Conservation (phyloP, 1,284 basidiomycete species). For the Albatrellus sp. region DNA sequence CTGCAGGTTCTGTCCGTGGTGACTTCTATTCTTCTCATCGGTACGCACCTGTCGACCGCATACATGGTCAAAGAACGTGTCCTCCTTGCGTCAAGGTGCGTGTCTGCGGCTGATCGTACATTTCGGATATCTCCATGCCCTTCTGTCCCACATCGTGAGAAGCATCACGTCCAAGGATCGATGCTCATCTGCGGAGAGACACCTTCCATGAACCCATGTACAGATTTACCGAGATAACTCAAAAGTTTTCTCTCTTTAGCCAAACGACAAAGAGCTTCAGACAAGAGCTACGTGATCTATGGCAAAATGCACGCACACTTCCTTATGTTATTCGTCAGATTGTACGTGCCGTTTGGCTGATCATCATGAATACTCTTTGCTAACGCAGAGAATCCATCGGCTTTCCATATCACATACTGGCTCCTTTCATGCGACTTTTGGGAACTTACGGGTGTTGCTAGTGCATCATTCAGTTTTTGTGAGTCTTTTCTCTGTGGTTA, state of each 20-base stretch:
- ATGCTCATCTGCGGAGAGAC: not conserved
- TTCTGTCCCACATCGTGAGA: not conserved
- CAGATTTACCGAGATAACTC: constrained; percentile 1
- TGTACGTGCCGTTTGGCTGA: constrained; percentile 30
- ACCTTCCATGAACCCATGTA: not conserved
- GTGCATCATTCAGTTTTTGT: constrained; percentile 85
- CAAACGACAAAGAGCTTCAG: constrained; percentile 28
- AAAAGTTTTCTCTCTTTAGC: constrained; percentile 14
- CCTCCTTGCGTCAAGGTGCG: constrained; percentile 38
- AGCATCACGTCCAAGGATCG: too few relatives aligned
- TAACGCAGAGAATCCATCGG: too few relatives aligned
- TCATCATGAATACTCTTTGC: too few relatives aligned
- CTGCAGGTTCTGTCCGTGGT: constrained; percentile 63
- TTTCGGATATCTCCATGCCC: not conserved
- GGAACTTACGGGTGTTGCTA: constrained; percentile 16
- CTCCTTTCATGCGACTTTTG: constrained; percentile 6
- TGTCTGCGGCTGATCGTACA: constrained; percentile 1
- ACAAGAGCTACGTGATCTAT: constrained; percentile 51
- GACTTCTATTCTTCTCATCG: constrained; percentile 39
- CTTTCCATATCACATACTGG: not conserved
- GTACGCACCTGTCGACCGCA: constrained; percentile 46
- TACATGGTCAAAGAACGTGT: constrained; percentile 69
- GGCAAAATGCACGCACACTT: constrained; percentile 53
- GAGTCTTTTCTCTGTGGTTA: constrained; percentile 18
- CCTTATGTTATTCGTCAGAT: constrained; percentile 73